Evolutionary conservation across 2,329 filamentous ascomycete genomes (phyloP).

Genomic region (Botrytis elliptica): DNA sequence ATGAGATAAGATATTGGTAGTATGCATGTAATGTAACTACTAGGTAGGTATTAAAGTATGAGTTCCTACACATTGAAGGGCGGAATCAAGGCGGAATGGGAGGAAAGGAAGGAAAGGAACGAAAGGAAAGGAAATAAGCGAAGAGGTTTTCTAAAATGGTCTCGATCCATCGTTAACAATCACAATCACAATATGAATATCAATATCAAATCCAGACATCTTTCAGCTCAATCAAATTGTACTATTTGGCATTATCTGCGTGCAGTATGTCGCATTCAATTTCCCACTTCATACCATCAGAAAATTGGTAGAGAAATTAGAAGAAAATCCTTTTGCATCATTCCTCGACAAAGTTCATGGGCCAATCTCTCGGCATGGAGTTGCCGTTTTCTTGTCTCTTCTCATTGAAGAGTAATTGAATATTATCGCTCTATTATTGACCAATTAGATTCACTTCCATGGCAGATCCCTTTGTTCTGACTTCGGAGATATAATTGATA

Average conservation of each 20-base stretch:
- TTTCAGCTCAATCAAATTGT: background rate
- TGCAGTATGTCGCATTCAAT: background rate
- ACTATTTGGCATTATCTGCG: background rate
- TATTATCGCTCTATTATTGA: background rate
- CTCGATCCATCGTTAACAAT: background rate
- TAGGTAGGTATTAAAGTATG: no score
- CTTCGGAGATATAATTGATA: background rate
- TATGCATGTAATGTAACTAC: background rate
- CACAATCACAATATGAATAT: background rate
- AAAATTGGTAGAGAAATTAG: background rate
- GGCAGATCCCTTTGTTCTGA: background rate
- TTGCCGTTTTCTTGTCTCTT: conserved; percentile 1
- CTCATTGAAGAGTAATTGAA: background rate
- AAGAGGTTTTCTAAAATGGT: background rate
- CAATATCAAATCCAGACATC: background rate
- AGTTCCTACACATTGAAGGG: background rate
- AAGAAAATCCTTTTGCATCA: background rate
- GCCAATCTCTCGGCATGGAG: conserved; percentile 7
- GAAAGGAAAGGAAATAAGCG: background rate
- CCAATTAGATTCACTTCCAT: background rate
- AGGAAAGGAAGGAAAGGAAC: background rate
- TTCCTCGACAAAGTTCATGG: background rate
- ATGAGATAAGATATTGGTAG: background rate
- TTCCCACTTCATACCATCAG: background rate
- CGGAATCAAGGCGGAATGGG: background rate